A percentile compares a stretch with the other conserved stretches of the same genome.
Conservation (phyloP, 139 green algal genomes). For the Pseudopediastrum boryanum region DNA sequence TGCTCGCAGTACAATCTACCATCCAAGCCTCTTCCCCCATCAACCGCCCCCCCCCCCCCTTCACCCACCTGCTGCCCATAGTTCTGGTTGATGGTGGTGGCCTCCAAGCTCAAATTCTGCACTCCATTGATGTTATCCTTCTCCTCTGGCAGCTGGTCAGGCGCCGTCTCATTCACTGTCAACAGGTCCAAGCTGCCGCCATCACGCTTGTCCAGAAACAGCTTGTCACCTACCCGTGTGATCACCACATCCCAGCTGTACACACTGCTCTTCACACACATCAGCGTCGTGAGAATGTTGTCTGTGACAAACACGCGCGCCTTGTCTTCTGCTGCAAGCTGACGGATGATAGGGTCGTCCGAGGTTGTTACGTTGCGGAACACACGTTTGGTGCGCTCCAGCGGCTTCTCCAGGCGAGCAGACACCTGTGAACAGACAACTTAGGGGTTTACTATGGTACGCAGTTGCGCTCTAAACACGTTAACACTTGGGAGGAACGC, state of each 20-base stretch:
- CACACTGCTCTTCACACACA: slow-evolving; percentile 88
- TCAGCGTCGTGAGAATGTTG: slow-evolving; percentile 90
- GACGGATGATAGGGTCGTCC: slow-evolving; percentile 90
- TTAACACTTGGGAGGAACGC: too few species aligned
- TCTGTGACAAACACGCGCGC: slow-evolving; percentile 93
- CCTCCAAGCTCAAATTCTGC: slow-evolving; percentile 87
- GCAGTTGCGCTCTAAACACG: too few species aligned
- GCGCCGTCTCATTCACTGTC: slow-evolving; percentile 84
- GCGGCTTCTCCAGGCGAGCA: slow-evolving; percentile 50
- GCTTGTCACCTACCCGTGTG: slow-evolving; percentile 65
- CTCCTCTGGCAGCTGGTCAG: slow-evolving; percentile 70
- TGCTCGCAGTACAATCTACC: too few species aligned
- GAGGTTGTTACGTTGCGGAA: slow-evolving; percentile 83
- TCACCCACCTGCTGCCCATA: slow-evolving; percentile 84
- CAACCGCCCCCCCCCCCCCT: slow-evolving; percentile 28
- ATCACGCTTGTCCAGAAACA: slow-evolving; percentile 92
- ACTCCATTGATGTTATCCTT: slow-evolving; percentile 95
- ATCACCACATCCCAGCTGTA: slow-evolving; percentile 95
- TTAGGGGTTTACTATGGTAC: too few species aligned
- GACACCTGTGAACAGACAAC: too few species aligned
- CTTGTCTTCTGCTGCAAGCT: slow-evolving; percentile 65
- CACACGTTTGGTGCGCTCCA: slow-evolving; percentile 74
- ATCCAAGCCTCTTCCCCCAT: too few species aligned
- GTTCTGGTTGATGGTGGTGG: slow-evolving; percentile 92
- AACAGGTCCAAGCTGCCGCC: slow-evolving; percentile 83